Evolutionary conservation across 805 yeast species (phyloP).

Genomic region (Cyberlindnera bimundalis): DNA sequence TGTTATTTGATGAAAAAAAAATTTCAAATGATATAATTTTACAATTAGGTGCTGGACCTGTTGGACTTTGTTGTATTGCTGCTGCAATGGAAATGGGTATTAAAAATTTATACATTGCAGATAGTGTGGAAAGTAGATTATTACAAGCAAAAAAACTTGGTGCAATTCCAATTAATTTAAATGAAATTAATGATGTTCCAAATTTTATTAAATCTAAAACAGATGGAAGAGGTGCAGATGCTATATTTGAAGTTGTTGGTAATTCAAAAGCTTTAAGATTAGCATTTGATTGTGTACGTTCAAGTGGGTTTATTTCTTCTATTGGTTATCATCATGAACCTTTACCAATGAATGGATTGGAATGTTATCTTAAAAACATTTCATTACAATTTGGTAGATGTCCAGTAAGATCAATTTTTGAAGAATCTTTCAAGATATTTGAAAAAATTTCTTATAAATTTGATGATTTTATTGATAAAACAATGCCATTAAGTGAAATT

Average conservation of each 20-base stretch:
- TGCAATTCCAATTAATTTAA: conserved; percentile 45
- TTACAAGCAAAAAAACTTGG: conserved; percentile 56
- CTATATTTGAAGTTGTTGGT: conserved; percentile 59
- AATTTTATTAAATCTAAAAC: conserved; percentile 32
- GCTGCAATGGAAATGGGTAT: conserved; percentile 73
- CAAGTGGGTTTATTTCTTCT: conserved; percentile 55
- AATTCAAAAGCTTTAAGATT: conserved; percentile 46
- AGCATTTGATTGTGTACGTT: conserved; percentile 51
- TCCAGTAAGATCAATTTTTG: conserved; percentile 55
- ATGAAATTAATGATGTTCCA: conserved; percentile 35
- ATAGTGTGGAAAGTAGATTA: conserved; percentile 60
- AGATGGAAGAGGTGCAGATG: conserved; percentile 53
- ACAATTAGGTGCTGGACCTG: conserved; percentile 66
- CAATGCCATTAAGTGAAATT: conserved; percentile 42
- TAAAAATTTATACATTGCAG: conserved; percentile 58
- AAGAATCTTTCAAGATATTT: conserved; percentile 48
- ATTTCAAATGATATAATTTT: conserved; percentile 39
- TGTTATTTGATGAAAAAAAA: conserved; percentile 31
- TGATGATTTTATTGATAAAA: conserved; percentile 48
- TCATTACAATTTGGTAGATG: conserved; percentile 61
- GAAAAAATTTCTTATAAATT: conserved; percentile 42
- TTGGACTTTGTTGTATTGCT: conserved; percentile 67
- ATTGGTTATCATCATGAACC: conserved; percentile 60
- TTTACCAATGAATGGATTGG: conserved; percentile 53
- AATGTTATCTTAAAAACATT: conserved; percentile 54